phyloP scores from a whole-genome alignment of 345 rosid species.

The Syzygium aromaticum region DNA sequence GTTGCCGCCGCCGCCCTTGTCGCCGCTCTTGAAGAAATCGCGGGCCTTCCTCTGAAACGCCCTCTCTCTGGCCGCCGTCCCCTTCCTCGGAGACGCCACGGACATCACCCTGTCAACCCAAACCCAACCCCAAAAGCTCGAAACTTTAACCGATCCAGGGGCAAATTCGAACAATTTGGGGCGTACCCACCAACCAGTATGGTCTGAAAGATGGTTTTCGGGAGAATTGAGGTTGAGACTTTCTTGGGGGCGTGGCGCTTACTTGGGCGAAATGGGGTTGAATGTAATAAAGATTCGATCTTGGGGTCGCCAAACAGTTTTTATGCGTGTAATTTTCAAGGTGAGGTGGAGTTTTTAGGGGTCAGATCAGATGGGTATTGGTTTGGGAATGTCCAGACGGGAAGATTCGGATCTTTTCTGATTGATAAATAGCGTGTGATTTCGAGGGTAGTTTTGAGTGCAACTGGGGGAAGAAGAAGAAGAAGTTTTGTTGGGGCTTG shows the following conservation, averaged over 20 bases:
- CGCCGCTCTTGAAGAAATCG: neutral
- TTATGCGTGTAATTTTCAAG: neutral
- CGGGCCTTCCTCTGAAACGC: slow-evolving; percentile 54
- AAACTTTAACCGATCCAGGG: neutral
- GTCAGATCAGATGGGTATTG: slow-evolving; percentile 48
- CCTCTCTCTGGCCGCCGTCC: slow-evolving; percentile 46
- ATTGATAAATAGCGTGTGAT: neutral
- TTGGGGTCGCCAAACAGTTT: neutral
- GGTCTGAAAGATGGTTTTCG: neutral
- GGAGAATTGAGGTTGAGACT: neutral
- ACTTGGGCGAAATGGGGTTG: neutral
- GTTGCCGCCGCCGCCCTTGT: neutral
- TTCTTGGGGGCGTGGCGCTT: no score
- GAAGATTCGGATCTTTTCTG: slow-evolving; percentile 50
- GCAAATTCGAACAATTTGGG: neutral
- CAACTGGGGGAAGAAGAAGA: neutral
- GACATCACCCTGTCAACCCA: slow-evolving; percentile 25
- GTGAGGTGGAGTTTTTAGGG: slow-evolving; percentile 9
- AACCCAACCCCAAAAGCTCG: neutral
- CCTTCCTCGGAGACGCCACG: slow-evolving; percentile 46
- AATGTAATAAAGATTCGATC: neutral
- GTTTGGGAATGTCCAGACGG: neutral
- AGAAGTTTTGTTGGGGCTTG: neutral
- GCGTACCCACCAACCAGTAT: neutral
- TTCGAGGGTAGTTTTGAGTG: slow-evolving; percentile 41